Percentiles rank a stretch among this genome's conserved stretches.
These are phyloP conservation scores for Pseudocercospora macadamiae DNA, from an alignment of 2,329 filamentous ascomycete species.

Conservation along the genomic window DNA sequence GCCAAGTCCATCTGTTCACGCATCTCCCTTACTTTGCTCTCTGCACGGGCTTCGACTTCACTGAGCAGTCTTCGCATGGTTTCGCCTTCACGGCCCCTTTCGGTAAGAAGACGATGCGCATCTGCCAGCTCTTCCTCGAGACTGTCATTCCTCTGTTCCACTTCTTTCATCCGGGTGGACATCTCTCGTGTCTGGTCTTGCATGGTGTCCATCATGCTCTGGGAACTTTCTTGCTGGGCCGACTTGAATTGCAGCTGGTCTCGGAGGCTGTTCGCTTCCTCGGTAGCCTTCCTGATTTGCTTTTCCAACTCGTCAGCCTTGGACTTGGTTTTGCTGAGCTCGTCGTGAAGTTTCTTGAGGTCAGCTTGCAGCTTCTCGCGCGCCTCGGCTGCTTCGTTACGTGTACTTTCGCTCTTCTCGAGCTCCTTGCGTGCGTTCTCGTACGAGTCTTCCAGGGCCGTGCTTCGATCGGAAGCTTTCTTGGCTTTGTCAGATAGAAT, in stretches of 20 bases:
- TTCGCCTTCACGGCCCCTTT: conserved; percentile 88
- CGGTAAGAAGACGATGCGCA: conserved; percentile 80
- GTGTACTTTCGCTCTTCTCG: conserved; percentile 75
- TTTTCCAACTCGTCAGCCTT: conserved; percentile 75
- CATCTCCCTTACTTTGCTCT: conserved; percentile 84
- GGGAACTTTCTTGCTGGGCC: conserved; percentile 81
- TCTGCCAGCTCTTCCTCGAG: conserved; percentile 92
- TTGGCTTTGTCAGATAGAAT: conserved; percentile 76
- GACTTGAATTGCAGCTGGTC: conserved; percentile 84
- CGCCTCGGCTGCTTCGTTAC: conserved; percentile 73
- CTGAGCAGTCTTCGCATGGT: conserved; percentile 89
- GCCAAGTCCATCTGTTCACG: conserved; percentile 84
- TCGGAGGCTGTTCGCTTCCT: conserved; percentile 67
- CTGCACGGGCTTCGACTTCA: conserved; percentile 82
- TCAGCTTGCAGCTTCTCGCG: conserved; percentile 73
- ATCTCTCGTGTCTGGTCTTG: conserved; percentile 89
- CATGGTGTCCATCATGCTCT: conserved; percentile 87
- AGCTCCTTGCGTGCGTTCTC: conserved; percentile 75
- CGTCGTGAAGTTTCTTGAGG: conserved; percentile 71
- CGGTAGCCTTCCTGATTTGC: conserved; percentile 67
- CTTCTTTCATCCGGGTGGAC: conserved; percentile 87
- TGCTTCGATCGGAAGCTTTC: conserved; percentile 70
- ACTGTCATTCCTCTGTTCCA: conserved; percentile 76
- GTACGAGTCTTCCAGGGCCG: conserved; percentile 78
- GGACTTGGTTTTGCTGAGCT: conserved; percentile 60